phyloP scores from a whole-genome alignment of 2,329 filamentous ascomycete species.

The Fonsecaea multimorphosa region DNA sequence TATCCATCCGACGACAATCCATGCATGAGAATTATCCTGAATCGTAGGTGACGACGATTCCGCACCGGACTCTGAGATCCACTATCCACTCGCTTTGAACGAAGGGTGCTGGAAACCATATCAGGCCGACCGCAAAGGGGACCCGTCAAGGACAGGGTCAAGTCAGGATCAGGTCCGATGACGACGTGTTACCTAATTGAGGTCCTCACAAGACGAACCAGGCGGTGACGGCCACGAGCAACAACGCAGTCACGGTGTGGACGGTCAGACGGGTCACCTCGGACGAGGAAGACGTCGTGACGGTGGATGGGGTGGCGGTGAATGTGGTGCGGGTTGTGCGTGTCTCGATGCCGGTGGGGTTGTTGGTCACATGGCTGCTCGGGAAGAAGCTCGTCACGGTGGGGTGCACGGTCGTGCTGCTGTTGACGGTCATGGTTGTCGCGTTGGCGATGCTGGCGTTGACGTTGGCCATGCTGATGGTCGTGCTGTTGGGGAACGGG shows the following conservation, averaged over 20 bases:
- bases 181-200: not conserved
- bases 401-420: not conserved
- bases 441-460: not conserved
- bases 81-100: too few relatives aligned
- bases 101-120: too few relatives aligned
- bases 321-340: too few relatives aligned
- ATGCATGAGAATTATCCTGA: slow-evolving; percentile 6
- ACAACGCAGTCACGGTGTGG: slow-evolving; percentile 1
- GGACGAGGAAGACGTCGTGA: too few relatives aligned
- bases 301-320: too few relatives aligned
- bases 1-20: slow-evolving; percentile 4
- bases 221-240: slow-evolving; percentile 7
- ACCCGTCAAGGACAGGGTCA: not conserved
- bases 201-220: slow-evolving; percentile 21
- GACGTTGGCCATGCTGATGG: not conserved
- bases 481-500: slow-evolving; percentile 7
- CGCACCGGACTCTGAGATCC: not conserved
- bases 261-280: not conserved
- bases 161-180: not conserved
- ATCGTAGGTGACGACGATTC: not conserved
- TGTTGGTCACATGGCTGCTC: not conserved
- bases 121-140: too few relatives aligned
- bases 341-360: too few relatives aligned
- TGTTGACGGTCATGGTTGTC: slow-evolving; percentile 2
- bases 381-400: slow-evolving; percentile 2